Conservation (phyloP, 345 rosid genomes). For the Cardamine resedifolia region DNA sequence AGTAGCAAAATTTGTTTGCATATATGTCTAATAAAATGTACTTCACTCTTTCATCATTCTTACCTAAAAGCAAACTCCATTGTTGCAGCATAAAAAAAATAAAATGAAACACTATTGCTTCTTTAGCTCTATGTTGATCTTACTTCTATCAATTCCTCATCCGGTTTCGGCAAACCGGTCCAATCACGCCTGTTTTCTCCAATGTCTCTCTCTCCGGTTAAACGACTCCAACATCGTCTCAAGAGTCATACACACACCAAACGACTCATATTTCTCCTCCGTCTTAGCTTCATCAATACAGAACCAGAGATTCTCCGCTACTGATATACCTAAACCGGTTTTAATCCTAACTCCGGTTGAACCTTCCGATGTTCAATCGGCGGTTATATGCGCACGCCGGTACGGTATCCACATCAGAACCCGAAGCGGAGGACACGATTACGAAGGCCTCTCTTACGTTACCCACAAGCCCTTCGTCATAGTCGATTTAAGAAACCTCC, state of each 20-base stretch:
- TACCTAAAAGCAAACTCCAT: constrained; percentile 4
- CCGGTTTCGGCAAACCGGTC: constrained; percentile 17
- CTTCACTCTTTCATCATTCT: background rate
- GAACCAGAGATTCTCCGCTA: constrained; percentile 43
- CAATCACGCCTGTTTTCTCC: constrained; percentile 17
- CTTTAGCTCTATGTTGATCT: constrained; percentile 1
- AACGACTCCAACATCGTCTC: constrained; percentile 34
- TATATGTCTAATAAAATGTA: background rate
- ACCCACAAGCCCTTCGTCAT: constrained; percentile 47
- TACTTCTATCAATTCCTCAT: background rate
- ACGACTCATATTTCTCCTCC: constrained; percentile 27
- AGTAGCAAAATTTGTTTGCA: too few relatives aligned
- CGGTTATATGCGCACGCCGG: constrained; percentile 45
- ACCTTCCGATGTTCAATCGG: constrained; percentile 49
- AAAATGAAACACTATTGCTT: constrained; percentile 27
- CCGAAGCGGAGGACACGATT: constrained; percentile 77
- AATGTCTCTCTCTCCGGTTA: constrained; percentile 37
- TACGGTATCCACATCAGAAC: constrained; percentile 47
- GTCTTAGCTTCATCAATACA: constrained; percentile 33
- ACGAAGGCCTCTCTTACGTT: constrained; percentile 60
- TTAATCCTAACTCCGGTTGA: constrained; percentile 45
- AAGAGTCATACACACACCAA: constrained; percentile 29
- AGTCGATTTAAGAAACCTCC: constrained; percentile 51
- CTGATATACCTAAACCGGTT: constrained; percentile 46
- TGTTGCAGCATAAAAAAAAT: background rate